Percentiles rank a stretch among this genome's conserved stretches.
phyloP scores from a whole-genome alignment of 2,329 filamentous ascomycete genomes.

The Knufia fluminis region DNA sequence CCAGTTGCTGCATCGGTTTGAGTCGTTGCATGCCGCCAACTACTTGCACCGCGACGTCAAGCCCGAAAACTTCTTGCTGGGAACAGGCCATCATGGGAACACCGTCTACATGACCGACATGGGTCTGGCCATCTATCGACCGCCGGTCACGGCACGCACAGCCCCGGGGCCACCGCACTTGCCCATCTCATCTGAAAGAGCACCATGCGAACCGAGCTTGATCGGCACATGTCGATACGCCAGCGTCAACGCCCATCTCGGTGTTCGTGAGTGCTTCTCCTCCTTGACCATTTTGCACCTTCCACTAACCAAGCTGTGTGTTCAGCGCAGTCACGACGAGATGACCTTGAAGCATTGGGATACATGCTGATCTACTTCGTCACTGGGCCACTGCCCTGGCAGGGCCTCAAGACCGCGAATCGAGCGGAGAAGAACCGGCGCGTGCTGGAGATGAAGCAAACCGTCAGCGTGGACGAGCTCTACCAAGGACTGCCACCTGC shows the following conservation, averaged over 20 bases:
- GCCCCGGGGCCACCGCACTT: neutral
- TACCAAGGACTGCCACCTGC: slow-evolving; percentile 20
- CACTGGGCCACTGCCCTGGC: slow-evolving; percentile 62
- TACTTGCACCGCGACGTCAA: slow-evolving; percentile 26
- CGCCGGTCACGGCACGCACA: neutral
- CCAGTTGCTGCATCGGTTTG: slow-evolving; percentile 24
- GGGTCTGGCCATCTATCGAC: slow-evolving; percentile 21
- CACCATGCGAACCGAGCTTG: slow-evolving; percentile 12
- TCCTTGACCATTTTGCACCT: slow-evolving; percentile 12
- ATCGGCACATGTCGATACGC: slow-evolving; percentile 22
- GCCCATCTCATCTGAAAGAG: neutral
- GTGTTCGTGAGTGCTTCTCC: slow-evolving; percentile 13
- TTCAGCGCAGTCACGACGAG: slow-evolving; percentile 15
- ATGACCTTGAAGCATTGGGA: slow-evolving; percentile 38
- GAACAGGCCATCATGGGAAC: slow-evolving; percentile 23
- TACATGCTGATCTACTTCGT: slow-evolving; percentile 70
- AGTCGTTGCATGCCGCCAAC: slow-evolving; percentile 22
- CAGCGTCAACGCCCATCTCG: slow-evolving; percentile 22
- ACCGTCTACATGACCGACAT: slow-evolving; percentile 25
- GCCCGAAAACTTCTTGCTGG: slow-evolving; percentile 26
- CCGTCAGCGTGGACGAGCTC: slow-evolving; percentile 18
- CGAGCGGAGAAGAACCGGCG: slow-evolving; percentile 10
- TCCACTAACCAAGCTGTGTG: slow-evolving; percentile 9
- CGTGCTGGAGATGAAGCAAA: slow-evolving; percentile 22
- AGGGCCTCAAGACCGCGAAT: slow-evolving; percentile 54